phyloP scores from a whole-genome alignment of 2,329 filamentous ascomycete genomes.

The Ophiocordyceps australis region DNA sequence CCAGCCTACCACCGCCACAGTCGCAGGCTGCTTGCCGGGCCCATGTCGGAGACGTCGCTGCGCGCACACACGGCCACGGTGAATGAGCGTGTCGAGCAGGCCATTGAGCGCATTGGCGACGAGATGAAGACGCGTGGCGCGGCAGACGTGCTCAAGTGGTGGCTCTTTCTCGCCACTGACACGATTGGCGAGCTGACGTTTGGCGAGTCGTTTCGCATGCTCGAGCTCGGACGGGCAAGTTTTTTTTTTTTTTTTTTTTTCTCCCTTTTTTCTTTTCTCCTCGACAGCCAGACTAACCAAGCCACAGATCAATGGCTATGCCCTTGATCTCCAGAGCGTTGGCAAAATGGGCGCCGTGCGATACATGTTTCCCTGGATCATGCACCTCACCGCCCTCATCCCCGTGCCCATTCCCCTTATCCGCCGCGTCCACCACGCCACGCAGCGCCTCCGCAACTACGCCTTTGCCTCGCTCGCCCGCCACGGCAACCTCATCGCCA shows the following conservation, averaged over 20 bases:
- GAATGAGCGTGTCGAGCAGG: slow-evolving; percentile 14
- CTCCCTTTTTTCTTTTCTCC: too few relatives aligned
- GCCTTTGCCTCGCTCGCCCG: slow-evolving; percentile 10
- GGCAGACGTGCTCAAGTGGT: slow-evolving; percentile 33
- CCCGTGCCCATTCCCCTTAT: slow-evolving; percentile 8
- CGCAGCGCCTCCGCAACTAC: slow-evolving; percentile 6
- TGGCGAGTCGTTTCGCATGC: slow-evolving; percentile 32
- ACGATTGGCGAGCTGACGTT: slow-evolving; percentile 34
- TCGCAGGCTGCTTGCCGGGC: slow-evolving; percentile 21
- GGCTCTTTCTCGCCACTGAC: slow-evolving; percentile 33
- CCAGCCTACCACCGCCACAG: slow-evolving; percentile 17
- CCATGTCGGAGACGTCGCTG: slow-evolving; percentile 18
- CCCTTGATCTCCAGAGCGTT: slow-evolving; percentile 15
- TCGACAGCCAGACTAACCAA: too few relatives aligned
- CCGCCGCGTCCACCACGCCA: slow-evolving; percentile 2
- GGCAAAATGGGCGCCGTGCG: slow-evolving; percentile 7
- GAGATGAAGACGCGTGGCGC: slow-evolving; percentile 18
- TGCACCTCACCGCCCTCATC: slow-evolving; percentile 5
- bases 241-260: too few relatives aligned
- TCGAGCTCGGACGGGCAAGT: slow-evolving; percentile 28
- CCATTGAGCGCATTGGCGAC: slow-evolving; percentile 22
- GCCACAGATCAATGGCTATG: slow-evolving; percentile 16
- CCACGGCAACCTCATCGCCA: slow-evolving; percentile 7
- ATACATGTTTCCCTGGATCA: slow-evolving; percentile 10
- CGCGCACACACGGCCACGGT: slow-evolving; percentile 14